These are phyloP conservation scores for Exophiala phaeomuriformis DNA, from an alignment of 2,329 filamentous ascomycete genomes.

Conservation along the genomic window DNA sequence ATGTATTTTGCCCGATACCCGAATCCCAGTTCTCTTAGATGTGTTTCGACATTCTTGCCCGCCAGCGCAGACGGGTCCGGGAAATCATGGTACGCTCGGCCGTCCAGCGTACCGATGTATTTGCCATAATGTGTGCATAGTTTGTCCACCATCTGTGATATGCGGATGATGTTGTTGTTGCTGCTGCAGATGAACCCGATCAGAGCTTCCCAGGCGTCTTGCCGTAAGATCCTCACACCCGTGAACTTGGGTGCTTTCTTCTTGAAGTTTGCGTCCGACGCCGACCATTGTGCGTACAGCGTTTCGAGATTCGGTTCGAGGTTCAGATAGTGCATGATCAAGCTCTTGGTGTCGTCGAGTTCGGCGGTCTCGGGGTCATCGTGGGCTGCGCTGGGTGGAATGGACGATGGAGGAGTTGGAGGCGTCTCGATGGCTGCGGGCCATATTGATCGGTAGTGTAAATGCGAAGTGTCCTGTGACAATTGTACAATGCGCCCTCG, in stretches of 20 bases:
- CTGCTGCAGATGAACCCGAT: slow-evolving; percentile 96
- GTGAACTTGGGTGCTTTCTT: slow-evolving; percentile 79
- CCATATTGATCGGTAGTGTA: slow-evolving; percentile 71
- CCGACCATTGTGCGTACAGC: slow-evolving; percentile 82
- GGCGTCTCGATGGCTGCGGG: slow-evolving; percentile 32
- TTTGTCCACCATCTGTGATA: slow-evolving; percentile 93
- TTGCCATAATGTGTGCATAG: slow-evolving; percentile 80
- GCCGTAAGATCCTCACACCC: slow-evolving; percentile 83
- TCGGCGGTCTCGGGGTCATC: slow-evolving; percentile 25
- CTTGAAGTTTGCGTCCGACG: slow-evolving; percentile 77
- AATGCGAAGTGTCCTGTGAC: slow-evolving; percentile 67
- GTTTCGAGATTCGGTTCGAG: slow-evolving; percentile 65
- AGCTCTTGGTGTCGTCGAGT: slow-evolving; percentile 55
- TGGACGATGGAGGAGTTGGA: slow-evolving; percentile 35
- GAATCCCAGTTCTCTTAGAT: slow-evolving; percentile 77
- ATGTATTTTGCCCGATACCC: slow-evolving; percentile 94
- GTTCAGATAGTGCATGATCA: slow-evolving; percentile 82
- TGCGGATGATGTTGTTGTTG: slow-evolving; percentile 95
- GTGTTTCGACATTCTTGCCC: slow-evolving; percentile 65
- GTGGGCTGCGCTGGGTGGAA: slow-evolving; percentile 31
- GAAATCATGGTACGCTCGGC: slow-evolving; percentile 76
- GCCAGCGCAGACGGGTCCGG: slow-evolving; percentile 68
- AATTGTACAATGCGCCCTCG: slow-evolving; percentile 78
- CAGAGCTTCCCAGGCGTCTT: slow-evolving; percentile 93
- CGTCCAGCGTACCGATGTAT: slow-evolving; percentile 62